phyloP scores from a whole-genome alignment of 768 basidiomycete species.

The Kwoniella newhampshirensis region DNA sequence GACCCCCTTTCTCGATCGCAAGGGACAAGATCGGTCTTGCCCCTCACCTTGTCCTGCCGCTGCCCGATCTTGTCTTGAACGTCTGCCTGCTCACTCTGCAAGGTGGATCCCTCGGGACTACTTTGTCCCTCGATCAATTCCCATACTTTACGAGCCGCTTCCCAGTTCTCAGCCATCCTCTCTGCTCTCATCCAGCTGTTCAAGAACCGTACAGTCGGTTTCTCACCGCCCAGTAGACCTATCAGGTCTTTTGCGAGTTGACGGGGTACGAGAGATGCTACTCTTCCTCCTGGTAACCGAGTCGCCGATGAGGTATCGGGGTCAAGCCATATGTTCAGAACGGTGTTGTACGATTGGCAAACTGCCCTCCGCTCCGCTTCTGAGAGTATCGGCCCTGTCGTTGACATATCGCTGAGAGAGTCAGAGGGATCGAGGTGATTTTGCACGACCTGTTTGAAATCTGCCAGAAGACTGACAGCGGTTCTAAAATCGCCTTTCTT shows the following conservation, averaged over 20 bases:
- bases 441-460: slow-evolving; percentile 15
- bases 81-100: no score
- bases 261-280: slow-evolving; percentile 1
- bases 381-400: background rate
- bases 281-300: background rate
- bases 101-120: no score
- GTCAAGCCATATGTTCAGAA: slow-evolving; percentile 1
- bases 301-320: background rate
- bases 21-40: no score
- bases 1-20: background rate
- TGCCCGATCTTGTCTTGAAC: no score
- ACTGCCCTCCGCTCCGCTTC: background rate
- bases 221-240: slow-evolving; percentile 4
- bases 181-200: slow-evolving; percentile 41
- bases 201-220: slow-evolving; percentile 17
- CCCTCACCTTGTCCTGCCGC: no score
- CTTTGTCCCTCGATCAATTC: slow-evolving; percentile 11
- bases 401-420: no score
- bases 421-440: slow-evolving; percentile 1
- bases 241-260: slow-evolving; percentile 11
- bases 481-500: slow-evolving; percentile 17
- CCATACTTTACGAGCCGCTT: slow-evolving; percentile 22
- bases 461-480: slow-evolving; percentile 12
- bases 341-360: slow-evolving; percentile 12
- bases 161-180: slow-evolving; percentile 17